Evolutionary conservation across 2,329 filamentous ascomycete genomes (phyloP).

Genomic region (Nannizzia gypsea): DNA sequence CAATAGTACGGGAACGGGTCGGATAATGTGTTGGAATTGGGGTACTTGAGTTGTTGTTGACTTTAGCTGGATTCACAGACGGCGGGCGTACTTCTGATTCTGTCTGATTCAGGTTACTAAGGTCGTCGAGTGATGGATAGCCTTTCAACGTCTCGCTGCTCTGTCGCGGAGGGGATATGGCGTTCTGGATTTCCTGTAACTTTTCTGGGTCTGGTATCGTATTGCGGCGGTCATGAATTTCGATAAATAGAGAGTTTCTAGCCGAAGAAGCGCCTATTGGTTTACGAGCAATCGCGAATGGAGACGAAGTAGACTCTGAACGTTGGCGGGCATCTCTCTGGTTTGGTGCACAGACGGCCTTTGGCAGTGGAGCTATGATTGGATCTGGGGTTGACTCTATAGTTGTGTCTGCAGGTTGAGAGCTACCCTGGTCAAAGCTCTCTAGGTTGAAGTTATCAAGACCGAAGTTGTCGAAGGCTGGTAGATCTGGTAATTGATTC

Average conservation of each 20-base stretch:
- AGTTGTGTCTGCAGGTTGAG: not conserved
- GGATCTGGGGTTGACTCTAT: constrained; percentile 1
- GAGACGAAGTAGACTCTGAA: constrained; percentile 15
- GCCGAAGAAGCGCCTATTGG: constrained; percentile 14
- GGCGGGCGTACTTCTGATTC: not conserved
- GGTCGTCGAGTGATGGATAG: not conserved
- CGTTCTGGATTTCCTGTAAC: not conserved
- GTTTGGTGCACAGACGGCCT: constrained; percentile 20
- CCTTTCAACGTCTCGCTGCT: not conserved
- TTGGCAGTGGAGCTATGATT: constrained; percentile 24
- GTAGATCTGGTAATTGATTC: constrained; percentile 35
- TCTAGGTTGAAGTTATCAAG: constrained; percentile 19
- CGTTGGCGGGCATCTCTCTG: constrained; percentile 12
- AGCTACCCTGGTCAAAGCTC: not conserved
- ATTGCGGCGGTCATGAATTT: constrained; percentile 5
- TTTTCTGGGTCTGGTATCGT: constrained; percentile 5
- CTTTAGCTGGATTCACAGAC: not conserved
- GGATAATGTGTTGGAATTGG: not conserved
- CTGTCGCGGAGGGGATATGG: not conserved
- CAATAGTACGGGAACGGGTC: not conserved
- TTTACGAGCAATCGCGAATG: constrained; percentile 26
- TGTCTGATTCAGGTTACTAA: not conserved
- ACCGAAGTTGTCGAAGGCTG: constrained; percentile 32
- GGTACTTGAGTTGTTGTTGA: not conserved
- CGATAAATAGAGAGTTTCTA: constrained; percentile 6